Percentiles rank a stretch among this genome's conserved stretches.
phyloP scores from a whole-genome alignment of 1,284 basidiomycete genomes.

The Moesziomyces sp. region DNA sequence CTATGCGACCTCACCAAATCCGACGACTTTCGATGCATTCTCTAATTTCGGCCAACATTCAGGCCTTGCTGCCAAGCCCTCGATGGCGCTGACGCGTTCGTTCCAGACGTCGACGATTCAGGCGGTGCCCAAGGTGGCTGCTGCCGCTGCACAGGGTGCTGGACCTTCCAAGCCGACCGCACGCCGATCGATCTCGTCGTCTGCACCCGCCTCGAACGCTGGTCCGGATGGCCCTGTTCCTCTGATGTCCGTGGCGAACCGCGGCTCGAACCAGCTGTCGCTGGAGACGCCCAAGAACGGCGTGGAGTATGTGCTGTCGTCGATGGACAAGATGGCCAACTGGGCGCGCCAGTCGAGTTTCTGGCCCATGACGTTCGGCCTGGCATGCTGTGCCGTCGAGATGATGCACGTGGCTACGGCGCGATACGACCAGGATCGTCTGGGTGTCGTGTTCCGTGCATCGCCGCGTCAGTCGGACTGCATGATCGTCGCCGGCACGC shows the following conservation, averaged over 20 bases:
- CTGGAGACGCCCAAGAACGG: slow-evolving; percentile 88
- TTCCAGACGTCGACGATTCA: slow-evolving; percentile 45
- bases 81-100: slow-evolving; percentile 40
- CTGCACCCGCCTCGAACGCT: slow-evolving; percentile 30
- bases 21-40: neutral
- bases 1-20: neutral
- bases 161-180: slow-evolving; percentile 19
- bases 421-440: slow-evolving; percentile 96
- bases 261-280: slow-evolving; percentile 70
- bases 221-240: slow-evolving; percentile 61
- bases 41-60: neutral
- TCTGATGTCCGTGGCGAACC: slow-evolving; percentile 64
- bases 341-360: slow-evolving; percentile 98
- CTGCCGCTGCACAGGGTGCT: slow-evolving; percentile 9
- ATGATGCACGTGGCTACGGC: slow-evolving; percentile 92
- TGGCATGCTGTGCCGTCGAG: slow-evolving; percentile 98
- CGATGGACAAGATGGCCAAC: slow-evolving; percentile 95
- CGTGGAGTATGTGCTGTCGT: slow-evolving; percentile 95
- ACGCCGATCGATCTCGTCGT: slow-evolving; percentile 37
- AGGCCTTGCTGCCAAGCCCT: slow-evolving; percentile 44
- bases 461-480: slow-evolving; percentile 97
- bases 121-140: slow-evolving; percentile 37
- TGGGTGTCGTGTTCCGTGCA: slow-evolving; percentile 98
- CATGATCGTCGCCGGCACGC: slow-evolving; percentile 99
- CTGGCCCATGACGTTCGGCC: slow-evolving; percentile 99